phyloP scores from a whole-genome alignment of 2,329 filamentous ascomycete genomes.

The Daldinia eschscholtzii region DNA sequence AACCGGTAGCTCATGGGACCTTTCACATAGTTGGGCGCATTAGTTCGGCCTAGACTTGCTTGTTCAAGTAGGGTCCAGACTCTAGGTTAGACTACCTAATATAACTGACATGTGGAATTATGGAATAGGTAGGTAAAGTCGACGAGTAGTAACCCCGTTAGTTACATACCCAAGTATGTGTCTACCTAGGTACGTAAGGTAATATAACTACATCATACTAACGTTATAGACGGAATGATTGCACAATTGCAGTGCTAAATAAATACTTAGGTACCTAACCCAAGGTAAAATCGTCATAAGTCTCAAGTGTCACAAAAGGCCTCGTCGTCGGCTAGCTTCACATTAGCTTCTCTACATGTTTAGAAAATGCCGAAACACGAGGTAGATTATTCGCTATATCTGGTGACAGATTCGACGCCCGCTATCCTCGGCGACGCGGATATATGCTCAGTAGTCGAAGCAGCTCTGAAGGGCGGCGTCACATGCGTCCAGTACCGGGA shows the following conservation, averaged over 20 bases:
- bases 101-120: neutral
- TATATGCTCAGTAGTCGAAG: slow-evolving; percentile 79
- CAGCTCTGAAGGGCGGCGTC: slow-evolving; percentile 81
- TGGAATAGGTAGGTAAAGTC: slow-evolving; percentile 6
- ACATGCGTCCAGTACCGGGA: slow-evolving; percentile 92
- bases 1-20: neutral
- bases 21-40: slow-evolving; percentile 8
- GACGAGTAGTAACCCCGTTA: slow-evolving; percentile 27
- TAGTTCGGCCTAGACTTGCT: slow-evolving; percentile 7
- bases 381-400: slow-evolving; percentile 84
- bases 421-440: slow-evolving; percentile 80
- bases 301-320: slow-evolving; percentile 17
- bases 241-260: slow-evolving; percentile 23
- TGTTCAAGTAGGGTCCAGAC: neutral
- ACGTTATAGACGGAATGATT: slow-evolving; percentile 14
- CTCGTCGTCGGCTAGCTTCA: slow-evolving; percentile 12
- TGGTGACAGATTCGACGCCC: slow-evolving; percentile 94
- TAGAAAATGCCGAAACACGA: slow-evolving; percentile 54
- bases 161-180: slow-evolving; percentile 19
- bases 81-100: no score
- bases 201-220: slow-evolving; percentile 2
- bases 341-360: neutral
- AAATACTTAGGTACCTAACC: neutral
- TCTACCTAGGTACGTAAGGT: neutral
- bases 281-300: slow-evolving; percentile 5